Evolutionary conservation across 2,329 filamentous ascomycete species (phyloP), one percentile per base, ranked within the genome.

Genomic region (Monosporascus ibericus): DNA sequence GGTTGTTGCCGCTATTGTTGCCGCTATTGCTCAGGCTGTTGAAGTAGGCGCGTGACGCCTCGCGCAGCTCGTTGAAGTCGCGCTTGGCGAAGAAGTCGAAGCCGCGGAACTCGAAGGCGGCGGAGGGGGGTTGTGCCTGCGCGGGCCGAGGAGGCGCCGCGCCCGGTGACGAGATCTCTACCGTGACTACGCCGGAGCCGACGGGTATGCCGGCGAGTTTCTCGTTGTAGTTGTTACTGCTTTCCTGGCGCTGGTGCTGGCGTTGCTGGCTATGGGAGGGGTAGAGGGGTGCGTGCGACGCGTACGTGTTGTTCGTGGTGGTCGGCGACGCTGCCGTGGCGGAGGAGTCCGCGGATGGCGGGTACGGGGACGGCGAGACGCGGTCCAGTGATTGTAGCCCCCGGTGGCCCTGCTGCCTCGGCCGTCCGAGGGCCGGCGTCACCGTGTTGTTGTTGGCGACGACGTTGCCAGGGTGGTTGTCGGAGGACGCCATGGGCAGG

Each of bases 1-100:
- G 17, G 30, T 34, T 34, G 30, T 14, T 34, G 11, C 30, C 11
- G 9, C 27, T 5, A 22, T 22, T 22, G 4, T 4, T 22, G 22
- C 27, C 9, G n/a, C 54, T 60, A 36, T 58, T 52, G 3, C 39
- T 38, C 5, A 46, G 42, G 6, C 58, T 57, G 27, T 56, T 51
- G 37, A 65, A 65, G 50, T 66, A 67, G 18, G 61, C 60, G 3
- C 59, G 56, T 25, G 64, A 65, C 27, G 63, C 64, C 47, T 61
- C 58, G 47, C 57, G 61, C 24, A 60, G 54, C 25, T 65, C 59
- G 44, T 65, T 67, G 44, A 63, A 61, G 40, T 66, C 64, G 47
- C 63, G 61, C 52, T 65, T 61, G 17, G 63, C 55, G 42, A 67
- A 66, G 59, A 64, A 67, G 24, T 66, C 62, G 37, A 65, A 67